Evolutionary conservation across 1,139 yeast genomes (phyloP), one percentile per base, ranked within the genome.

Genomic region (Diutina neorugosa): DNA sequence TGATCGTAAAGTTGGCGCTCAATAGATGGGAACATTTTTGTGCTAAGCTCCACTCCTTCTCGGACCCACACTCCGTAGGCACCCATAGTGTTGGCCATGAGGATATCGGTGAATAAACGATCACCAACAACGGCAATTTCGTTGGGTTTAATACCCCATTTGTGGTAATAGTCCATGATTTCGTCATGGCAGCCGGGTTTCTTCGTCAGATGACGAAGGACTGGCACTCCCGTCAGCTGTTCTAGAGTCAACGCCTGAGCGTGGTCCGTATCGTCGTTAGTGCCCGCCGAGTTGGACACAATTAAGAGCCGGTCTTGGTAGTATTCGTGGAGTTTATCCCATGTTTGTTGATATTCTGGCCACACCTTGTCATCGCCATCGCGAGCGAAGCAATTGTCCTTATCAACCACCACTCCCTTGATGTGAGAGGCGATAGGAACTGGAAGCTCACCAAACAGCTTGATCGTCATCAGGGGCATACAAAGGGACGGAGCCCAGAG

Each of bases 61-160:
- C 76, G 71, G 1, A 93, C 64, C 97, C 98, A 93, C 5, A 89
- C 76, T 0, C 94, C 88, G 69, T 82, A 80, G 0, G 96, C 76
- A 0, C 96, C 96, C 96, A 91, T 89, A 75, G 84, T 75, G 61
- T 91, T 91, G 19, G 97, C 97, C 96, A 93, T 87, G 53, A 91
- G 69, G 56, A 93, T 79, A 65, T 93, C 98, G 0, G 98, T 93
- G 67, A 90, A 82, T 44, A 93, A 73, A 43, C 98, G 69, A 61
- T 93, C 98, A 0, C 98, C 98, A 19, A 93, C 80, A 4, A 93
- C 84, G 0, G 90, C 89, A 21, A 93, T 81, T 59, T 91, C 87
- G 18, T 73, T 64, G 0, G 94, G 79, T 7, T 70, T 64, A 7
- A 84, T 70, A 1, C 77, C 77, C 40, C 74, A 70, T 21, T 67